Percentiles rank a stretch among this genome's conserved stretches.
These are phyloP conservation scores for Blastobotrys attinorum DNA, from an alignment of 805 yeast genomes.

Conservation along the genomic window DNA sequence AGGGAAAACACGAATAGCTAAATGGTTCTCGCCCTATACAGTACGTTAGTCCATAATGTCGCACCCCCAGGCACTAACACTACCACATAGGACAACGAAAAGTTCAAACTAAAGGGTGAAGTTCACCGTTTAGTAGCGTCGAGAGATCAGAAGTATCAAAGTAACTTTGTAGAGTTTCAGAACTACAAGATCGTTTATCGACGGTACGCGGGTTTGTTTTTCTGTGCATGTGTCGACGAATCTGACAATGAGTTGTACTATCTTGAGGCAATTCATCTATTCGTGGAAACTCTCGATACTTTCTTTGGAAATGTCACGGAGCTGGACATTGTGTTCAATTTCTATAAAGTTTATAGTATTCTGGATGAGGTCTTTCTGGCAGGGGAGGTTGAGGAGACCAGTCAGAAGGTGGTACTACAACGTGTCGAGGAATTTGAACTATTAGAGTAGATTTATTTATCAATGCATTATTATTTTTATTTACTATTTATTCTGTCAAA, in stretches of 20 bases:
- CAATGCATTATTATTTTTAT: neutral
- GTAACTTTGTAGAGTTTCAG: constrained; percentile 70
- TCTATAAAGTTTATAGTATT: constrained; percentile 72
- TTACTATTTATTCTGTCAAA: too few species aligned
- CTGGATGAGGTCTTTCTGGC: constrained; percentile 83
- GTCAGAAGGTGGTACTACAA: constrained; percentile 57
- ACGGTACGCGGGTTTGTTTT: constrained; percentile 86
- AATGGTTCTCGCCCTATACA: constrained; percentile 55
- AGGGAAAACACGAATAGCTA: constrained; percentile 82
- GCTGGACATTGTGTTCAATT: constrained; percentile 85
- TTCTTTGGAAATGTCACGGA: constrained; percentile 91
- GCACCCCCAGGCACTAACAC: too few species aligned
- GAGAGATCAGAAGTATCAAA: constrained; percentile 76
- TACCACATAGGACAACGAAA: constrained; percentile 39
- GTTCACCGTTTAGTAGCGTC: constrained; percentile 74
- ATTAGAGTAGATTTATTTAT: constrained; percentile 45
- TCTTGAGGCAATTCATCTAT: constrained; percentile 75
- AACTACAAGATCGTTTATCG: constrained; percentile 69
- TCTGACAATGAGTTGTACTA: constrained; percentile 75
- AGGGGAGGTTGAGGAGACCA: constrained; percentile 86
- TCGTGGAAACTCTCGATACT: constrained; percentile 81
- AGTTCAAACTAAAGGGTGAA: constrained; percentile 44
- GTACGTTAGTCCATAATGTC: constrained; percentile 31
- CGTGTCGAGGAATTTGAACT: constrained; percentile 59
- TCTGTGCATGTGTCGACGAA: constrained; percentile 75